A percentile compares a stretch with the other conserved stretches of the same genome.
phyloP scores from a whole-genome alignment of 345 rosid species.

The Populus deltoides region DNA sequence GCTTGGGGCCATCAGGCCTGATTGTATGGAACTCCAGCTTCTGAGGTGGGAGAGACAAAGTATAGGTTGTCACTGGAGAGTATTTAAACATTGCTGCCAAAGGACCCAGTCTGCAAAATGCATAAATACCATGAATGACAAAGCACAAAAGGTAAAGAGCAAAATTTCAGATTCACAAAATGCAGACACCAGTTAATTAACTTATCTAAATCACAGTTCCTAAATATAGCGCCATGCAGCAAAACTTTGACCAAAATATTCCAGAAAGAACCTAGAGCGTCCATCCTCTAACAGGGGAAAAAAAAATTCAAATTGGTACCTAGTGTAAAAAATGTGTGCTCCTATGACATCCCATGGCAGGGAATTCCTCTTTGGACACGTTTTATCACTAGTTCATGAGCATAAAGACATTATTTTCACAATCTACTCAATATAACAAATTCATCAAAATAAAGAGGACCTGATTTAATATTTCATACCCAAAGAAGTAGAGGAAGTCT shows the following conservation, averaged over 20 bases:
- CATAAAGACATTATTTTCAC: background rate
- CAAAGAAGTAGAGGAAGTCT: conserved; percentile 89
- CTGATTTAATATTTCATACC: conserved; percentile 44
- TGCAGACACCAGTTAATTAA: background rate
- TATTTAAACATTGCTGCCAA: conserved; percentile 85
- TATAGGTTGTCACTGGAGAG: conserved; percentile 66
- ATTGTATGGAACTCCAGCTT: conserved; percentile 59
- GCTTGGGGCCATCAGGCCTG: conserved; percentile 48
- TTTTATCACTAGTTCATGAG: background rate
- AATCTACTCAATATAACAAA: background rate
- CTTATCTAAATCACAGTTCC: background rate
- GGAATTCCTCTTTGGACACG: background rate
- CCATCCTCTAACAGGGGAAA: background rate
- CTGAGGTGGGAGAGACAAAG: conserved; percentile 68
- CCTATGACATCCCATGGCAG: background rate
- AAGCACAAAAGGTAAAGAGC: background rate
- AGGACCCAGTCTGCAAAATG: conserved; percentile 66
- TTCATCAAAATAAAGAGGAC: background rate
- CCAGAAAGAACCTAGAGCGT: background rate
- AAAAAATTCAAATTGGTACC: background rate
- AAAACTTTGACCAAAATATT: background rate
- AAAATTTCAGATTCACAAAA: background rate
- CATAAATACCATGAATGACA: background rate
- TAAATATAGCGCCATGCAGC: background rate
- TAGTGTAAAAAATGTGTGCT: background rate